Conservation (phyloP, 2,329 filamentous ascomycete species). For the Aplosporella prunicola region DNA sequence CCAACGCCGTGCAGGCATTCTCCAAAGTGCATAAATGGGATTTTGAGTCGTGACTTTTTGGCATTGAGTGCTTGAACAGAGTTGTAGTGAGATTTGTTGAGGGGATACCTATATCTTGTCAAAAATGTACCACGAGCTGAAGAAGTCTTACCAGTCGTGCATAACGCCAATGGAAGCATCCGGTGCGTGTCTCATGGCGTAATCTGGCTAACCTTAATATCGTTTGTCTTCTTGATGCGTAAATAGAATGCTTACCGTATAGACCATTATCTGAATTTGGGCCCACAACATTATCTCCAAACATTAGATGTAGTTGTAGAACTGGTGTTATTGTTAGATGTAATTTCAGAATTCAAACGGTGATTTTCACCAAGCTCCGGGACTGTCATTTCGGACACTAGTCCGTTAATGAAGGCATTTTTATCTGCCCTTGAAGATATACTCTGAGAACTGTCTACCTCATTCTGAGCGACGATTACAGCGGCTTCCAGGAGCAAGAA, state of each 20-base stretch:
- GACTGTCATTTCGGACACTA: constrained; percentile 15
- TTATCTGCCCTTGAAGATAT: constrained; percentile 3
- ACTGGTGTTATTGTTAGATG: no score
- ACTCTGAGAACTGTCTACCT: no score
- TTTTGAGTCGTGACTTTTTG: constrained; percentile 28
- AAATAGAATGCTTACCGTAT: constrained; percentile 19
- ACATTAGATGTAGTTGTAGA: constrained; percentile 38
- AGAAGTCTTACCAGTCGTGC: constrained; percentile 28
- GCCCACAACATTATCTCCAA: constrained; percentile 35
- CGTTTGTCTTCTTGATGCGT: no score
- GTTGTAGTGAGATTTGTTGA: constrained; percentile 37
- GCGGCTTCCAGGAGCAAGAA: no score
- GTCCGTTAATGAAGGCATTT: constrained; percentile 15
- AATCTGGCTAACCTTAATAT: constrained; percentile 18
- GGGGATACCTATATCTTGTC: constrained; percentile 21
- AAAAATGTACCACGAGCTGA: background rate
- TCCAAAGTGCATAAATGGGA: constrained; percentile 35
- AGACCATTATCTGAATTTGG: constrained; percentile 30
- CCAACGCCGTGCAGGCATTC: constrained; percentile 39
- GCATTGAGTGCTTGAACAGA: constrained; percentile 31
- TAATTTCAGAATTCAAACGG: constrained; percentile 10
- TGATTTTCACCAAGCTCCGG: constrained; percentile 12
- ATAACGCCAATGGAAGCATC: constrained; percentile 33
- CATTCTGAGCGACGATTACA: no score
- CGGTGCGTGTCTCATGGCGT: constrained; percentile 29